Percentiles rank a stretch among this genome's conserved stretches.
phyloP scores from a whole-genome alignment of 805 yeast genomes.

The Yamadazyma akitaensis region DNA sequence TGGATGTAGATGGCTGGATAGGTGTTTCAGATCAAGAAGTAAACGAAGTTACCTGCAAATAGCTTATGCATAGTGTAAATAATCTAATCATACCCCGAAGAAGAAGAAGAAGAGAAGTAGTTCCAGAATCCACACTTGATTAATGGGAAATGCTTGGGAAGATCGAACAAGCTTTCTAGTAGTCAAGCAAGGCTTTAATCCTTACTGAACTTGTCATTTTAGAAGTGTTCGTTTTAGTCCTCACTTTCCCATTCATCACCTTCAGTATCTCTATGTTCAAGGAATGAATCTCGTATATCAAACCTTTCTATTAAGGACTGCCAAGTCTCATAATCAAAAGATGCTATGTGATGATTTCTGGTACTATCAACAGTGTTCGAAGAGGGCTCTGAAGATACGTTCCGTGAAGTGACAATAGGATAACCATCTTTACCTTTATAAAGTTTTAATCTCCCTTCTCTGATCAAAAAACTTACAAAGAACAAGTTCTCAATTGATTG shows the following conservation, averaged over 20 bases:
- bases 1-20: slow-evolving; percentile 52
- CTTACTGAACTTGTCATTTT: background rate
- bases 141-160: too few relatives aligned
- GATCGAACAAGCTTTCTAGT: too few relatives aligned
- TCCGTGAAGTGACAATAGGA: slow-evolving; percentile 35
- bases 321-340: slow-evolving; percentile 70
- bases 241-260: slow-evolving; percentile 26
- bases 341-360: slow-evolving; percentile 64
- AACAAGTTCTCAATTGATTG: slow-evolving; percentile 84
- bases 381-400: slow-evolving; percentile 21
- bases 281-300: slow-evolving; percentile 53
- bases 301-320: slow-evolving; percentile 48
- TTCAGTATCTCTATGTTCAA: slow-evolving; percentile 39
- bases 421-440: slow-evolving; percentile 38
- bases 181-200: too few relatives aligned
- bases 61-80: slow-evolving; percentile 3
- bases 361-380: background rate
- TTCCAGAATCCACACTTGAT: too few relatives aligned
- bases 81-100: too few relatives aligned
- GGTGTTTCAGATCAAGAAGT: slow-evolving; percentile 17
- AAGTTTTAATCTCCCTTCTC: slow-evolving; percentile 63
- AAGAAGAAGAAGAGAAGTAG: too few relatives aligned
- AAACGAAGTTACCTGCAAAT: slow-evolving; percentile 2
- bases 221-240: background rate
- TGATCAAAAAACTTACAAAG: slow-evolving; percentile 73